Base-by-base conservation (phyloP, 257 asterid species). In the Gentiana macrophylla region DNA sequence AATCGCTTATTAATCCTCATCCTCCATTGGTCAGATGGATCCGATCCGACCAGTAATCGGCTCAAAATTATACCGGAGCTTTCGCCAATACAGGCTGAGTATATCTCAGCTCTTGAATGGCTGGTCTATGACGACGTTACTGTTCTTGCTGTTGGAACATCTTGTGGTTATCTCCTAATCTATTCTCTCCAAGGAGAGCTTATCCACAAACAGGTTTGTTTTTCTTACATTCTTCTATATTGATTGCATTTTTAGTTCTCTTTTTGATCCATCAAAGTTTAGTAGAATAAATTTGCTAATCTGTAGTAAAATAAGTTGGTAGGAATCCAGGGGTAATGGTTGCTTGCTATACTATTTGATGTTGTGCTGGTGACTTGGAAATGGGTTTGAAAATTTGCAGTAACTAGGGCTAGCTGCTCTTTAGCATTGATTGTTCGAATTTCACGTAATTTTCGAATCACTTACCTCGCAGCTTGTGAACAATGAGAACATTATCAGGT, bases 141-240 rank as follows among this genome's bases (percentile, higher is more conserved):
- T 37, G 94, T 86, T 46, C 74, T 92, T 11, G 91, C 83, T 53
- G 73, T 85, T 34, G 99, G 97, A 32, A 85, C 99, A 63, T 92
- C 99, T 35, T 70, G 83, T 56, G 94, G 99, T 3, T 83, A 80
- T 45, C 80, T 92, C 35, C 50, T 83, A 79, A 78, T 88, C 53
- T 92, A 79, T 38, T 80, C 97, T 47, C 74, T 80, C 56, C 67
- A 61, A 35, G 95, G 99, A 24, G 81, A 77, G 63, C 89, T 90
- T 48, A 76, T 89, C 72, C 97, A 86, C 71, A 77, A 76, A 72
- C 99, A 85, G 94, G 99, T 92, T 35, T 49, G 6, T 33, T 44
- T 9, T 37, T 32, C 0, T 24, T 24, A 24, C 24, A 24, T 24
- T 24, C 24, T 24, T 24, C 24, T 24, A 24, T 41, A 5, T 41